These are phyloP conservation scores for Sonneratia alba DNA, from an alignment of 345 rosid genomes.

Conservation along the genomic window DNA sequence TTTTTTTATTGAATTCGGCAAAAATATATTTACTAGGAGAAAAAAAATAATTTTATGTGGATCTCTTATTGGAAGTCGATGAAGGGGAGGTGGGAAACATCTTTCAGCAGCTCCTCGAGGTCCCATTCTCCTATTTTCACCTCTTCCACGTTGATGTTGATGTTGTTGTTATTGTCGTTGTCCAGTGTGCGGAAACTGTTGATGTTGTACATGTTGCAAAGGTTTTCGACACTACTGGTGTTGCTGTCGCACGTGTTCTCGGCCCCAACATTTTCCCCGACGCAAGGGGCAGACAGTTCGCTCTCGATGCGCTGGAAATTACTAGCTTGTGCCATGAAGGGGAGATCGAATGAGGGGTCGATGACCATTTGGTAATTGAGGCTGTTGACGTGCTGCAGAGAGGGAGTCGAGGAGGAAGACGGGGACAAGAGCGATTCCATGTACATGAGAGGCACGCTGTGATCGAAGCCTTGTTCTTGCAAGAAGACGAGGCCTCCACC, in stretches of 20 bases:
- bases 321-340: neutral
- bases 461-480: constrained; percentile 41
- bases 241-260: constrained; percentile 10
- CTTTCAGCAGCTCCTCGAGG: constrained; percentile 70
- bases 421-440: constrained; percentile 29
- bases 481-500: constrained; percentile 32
- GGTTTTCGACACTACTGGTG: constrained; percentile 1
- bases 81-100: constrained; percentile 46
- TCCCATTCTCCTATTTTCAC: constrained; percentile 55
- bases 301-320: neutral
- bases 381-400: constrained; percentile 19
- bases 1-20: too few species aligned
- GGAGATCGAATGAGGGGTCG: constrained; percentile 11
- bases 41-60: neutral
- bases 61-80: constrained; percentile 5
- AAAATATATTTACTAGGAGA: neutral
- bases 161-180: too few species aligned
- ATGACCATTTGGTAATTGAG: constrained; percentile 30
- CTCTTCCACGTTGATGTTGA: neutral
- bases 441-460: constrained; percentile 30
- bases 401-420: constrained; percentile 16
- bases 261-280: neutral
- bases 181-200: constrained; percentile 14
- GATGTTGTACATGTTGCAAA: constrained; percentile 11
- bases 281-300: constrained; percentile 4